phyloP scores from a whole-genome alignment of 352 stramenopile genomes.

The Pythium oligandrum region DNA sequence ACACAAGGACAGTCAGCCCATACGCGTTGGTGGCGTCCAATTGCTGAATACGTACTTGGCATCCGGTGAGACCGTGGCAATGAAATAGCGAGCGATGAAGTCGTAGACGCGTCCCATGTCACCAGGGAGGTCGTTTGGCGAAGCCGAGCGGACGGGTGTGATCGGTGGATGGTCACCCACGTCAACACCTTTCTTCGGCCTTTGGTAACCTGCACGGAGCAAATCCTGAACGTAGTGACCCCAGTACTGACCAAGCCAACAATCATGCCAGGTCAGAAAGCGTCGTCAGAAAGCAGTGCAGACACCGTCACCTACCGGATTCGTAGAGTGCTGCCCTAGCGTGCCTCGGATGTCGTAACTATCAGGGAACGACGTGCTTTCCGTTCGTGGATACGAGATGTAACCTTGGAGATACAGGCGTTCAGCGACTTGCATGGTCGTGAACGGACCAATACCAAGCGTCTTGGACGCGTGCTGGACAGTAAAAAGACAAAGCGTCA shows the following conservation, averaged over 20 bases:
- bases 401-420: slow-evolving; percentile 84
- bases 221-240: slow-evolving; percentile 18
- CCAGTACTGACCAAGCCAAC: slow-evolving; percentile 14
- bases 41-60: slow-evolving; percentile 20
- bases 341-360: slow-evolving; percentile 79
- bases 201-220: slow-evolving; percentile 17
- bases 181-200: slow-evolving; percentile 35
- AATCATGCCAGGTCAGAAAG: too few relatives aligned
- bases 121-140: slow-evolving; percentile 48
- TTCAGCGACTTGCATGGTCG: slow-evolving; percentile 75
- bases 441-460: slow-evolving; percentile 66
- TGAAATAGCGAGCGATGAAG: slow-evolving; percentile 84
- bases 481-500: neutral
- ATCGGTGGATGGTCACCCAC: slow-evolving; percentile 74
- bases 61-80: slow-evolving; percentile 80
- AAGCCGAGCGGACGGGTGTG: slow-evolving; percentile 56
- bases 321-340: slow-evolving; percentile 53
- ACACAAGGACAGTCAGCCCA: too few relatives aligned
- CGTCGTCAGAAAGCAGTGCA: neutral
- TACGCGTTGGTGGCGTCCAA: too few relatives aligned
- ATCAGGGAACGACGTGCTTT: slow-evolving; percentile 79
- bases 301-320: slow-evolving; percentile 21
- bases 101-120: slow-evolving; percentile 82
- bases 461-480: slow-evolving; percentile 54
- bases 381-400: slow-evolving; percentile 85